A percentile compares a stretch with the other conserved stretches of the same genome.
phyloP scores from a whole-genome alignment of 2,329 filamentous ascomycete genomes.

The Fusarium coicis region DNA sequence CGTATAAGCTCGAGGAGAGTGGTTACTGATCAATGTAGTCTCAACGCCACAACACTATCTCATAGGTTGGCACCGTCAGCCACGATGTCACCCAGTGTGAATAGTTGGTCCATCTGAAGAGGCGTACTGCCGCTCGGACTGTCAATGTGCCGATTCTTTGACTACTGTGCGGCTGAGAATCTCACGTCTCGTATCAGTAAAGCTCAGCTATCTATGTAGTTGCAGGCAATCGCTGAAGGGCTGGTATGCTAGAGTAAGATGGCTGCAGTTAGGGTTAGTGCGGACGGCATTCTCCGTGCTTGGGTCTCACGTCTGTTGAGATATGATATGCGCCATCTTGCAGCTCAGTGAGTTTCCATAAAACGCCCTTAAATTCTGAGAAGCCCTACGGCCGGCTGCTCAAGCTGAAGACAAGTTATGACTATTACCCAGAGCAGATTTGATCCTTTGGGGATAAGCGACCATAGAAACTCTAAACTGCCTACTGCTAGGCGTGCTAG shows the following conservation, averaged over 20 bases:
- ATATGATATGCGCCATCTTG: no score
- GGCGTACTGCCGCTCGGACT: not conserved
- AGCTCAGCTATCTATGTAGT: not conserved
- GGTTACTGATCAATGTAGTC: not conserved
- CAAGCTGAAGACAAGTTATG: fast-evolving
- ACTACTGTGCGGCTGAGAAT: not conserved
- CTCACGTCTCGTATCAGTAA: not conserved
- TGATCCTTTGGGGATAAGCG: not conserved
- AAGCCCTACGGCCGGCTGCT: no score
- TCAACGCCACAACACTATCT: not conserved
- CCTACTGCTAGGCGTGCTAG: not conserved
- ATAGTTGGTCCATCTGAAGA: not conserved
- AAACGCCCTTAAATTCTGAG: not conserved
- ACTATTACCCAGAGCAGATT: not conserved
- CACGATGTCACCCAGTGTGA: not conserved
- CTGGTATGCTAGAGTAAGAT: not conserved
- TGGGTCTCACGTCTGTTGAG: not conserved
- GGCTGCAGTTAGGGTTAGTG: not conserved
- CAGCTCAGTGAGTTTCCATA: not conserved
- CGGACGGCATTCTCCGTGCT: not conserved
- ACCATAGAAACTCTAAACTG: not conserved
- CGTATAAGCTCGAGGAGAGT: not conserved
- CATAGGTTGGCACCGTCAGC: not conserved
- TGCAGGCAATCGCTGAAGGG: no score
- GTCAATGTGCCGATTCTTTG: not conserved